Percentiles rank a stretch among this genome's conserved stretches.
phyloP scores from a whole-genome alignment of 139 green algal genomes.

The Tetradesmus lagerheimii region DNA sequence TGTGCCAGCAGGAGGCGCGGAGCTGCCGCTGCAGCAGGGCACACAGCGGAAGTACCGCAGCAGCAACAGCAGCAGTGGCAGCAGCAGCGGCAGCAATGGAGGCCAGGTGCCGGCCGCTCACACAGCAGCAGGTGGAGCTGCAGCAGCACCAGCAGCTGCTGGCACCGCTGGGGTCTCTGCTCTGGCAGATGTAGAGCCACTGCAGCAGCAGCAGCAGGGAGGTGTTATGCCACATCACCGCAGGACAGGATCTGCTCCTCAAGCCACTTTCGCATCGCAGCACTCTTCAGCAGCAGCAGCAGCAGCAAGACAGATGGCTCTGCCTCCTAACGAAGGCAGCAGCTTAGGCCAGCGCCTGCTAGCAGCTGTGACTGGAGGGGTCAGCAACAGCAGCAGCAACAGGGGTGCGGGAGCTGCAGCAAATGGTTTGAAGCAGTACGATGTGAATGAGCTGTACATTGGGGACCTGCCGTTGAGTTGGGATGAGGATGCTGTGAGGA shows the following conservation, averaged over 20 bases:
- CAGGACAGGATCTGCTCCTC: background rate
- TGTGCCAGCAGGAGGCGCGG: no score
- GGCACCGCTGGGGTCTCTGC: background rate
- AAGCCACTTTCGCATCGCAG: background rate
- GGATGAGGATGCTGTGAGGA: constrained; percentile 39
- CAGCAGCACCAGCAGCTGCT: background rate
- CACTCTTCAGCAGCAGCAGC: background rate
- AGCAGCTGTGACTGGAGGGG: constrained; percentile 1
- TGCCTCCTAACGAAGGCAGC: background rate
- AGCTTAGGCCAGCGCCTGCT: constrained; percentile 8
- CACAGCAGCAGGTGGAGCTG: background rate
- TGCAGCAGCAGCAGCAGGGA: constrained; percentile 21
- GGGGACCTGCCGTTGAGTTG: constrained; percentile 39
- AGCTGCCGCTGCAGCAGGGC: background rate
- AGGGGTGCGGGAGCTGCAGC: background rate
- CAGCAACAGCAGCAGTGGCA: background rate
- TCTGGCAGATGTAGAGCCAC: background rate
- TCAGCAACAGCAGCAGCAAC: background rate
- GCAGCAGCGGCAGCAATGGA: background rate
- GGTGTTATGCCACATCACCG: background rate
- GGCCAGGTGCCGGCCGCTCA: background rate
- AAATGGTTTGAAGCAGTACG: constrained; percentile 12
- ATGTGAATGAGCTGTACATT: constrained; percentile 45
- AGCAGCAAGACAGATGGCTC: background rate
- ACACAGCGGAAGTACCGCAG: background rate